phyloP scores from a whole-genome alignment of 805 yeast species.

The Wickerhamiella azyma region DNA sequence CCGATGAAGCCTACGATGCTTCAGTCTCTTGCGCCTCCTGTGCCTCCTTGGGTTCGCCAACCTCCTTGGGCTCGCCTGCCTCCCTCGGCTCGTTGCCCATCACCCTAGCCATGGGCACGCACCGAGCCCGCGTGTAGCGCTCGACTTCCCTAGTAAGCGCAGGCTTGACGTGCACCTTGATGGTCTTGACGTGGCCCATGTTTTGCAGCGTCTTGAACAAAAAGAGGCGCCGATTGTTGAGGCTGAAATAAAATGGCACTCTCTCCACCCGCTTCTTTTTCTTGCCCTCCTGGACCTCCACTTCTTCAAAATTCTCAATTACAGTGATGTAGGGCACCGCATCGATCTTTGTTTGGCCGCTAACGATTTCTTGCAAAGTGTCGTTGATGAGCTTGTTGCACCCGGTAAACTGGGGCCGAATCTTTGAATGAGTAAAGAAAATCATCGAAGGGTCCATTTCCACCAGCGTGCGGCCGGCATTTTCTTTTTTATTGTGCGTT shows the following conservation, averaged over 20 bases:
- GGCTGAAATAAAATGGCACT: slow-evolving; percentile 7
- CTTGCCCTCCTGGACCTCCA: background rate
- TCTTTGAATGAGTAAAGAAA: slow-evolving; percentile 5
- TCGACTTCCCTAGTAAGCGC: slow-evolving; percentile 6
- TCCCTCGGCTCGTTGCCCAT: background rate
- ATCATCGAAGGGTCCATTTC: slow-evolving; percentile 8
- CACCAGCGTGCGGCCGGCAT: slow-evolving; percentile 3
- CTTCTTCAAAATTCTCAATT: slow-evolving; percentile 8
- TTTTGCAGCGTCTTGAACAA: slow-evolving; percentile 6
- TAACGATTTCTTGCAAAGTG: slow-evolving; percentile 3
- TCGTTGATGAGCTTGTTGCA: slow-evolving; percentile 6
- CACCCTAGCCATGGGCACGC: slow-evolving; percentile 6
- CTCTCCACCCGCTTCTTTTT: background rate
- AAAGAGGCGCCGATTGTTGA: slow-evolving; percentile 5
- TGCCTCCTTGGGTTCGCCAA: too few species aligned
- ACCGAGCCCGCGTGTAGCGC: slow-evolving; percentile 6
- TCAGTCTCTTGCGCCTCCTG: background rate
- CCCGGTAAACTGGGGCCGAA: slow-evolving; percentile 7
- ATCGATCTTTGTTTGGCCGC: slow-evolving; percentile 4
- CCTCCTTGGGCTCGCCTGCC: background rate
- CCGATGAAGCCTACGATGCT: background rate
- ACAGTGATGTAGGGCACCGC: slow-evolving; percentile 7
- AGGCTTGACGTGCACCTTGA: slow-evolving; percentile 6
- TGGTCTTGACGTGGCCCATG: slow-evolving; percentile 2
- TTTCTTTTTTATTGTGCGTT: slow-evolving; percentile 8